Percentiles rank a stretch among this genome's conserved stretches.
These are phyloP conservation scores for Mycena albidolilacea DNA, from an alignment of 768 basidiomycete genomes.

Conservation along the genomic window DNA sequence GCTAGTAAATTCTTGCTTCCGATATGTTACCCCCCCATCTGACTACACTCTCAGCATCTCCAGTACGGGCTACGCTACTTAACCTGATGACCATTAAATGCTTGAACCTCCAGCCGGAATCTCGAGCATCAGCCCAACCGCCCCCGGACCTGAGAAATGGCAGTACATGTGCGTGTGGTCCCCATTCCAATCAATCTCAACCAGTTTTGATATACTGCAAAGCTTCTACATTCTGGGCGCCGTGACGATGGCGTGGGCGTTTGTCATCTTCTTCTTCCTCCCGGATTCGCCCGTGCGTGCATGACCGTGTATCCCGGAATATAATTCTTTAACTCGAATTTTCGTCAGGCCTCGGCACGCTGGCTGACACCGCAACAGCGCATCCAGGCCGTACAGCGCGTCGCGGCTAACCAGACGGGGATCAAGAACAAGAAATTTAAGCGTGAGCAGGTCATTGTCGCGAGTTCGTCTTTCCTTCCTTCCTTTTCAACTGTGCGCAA, in stretches of 20 bases:
- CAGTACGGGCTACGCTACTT: constrained; percentile 12
- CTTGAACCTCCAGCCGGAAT: constrained; percentile 34
- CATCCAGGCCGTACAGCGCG: constrained; percentile 41
- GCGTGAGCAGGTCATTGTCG: constrained; percentile 34
- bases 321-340: background rate
- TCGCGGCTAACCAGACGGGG: constrained; percentile 44
- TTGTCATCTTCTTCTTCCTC: constrained; percentile 38
- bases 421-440: constrained; percentile 46
- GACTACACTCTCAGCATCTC: constrained; percentile 22
- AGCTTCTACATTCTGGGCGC: constrained; percentile 42
- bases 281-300: constrained; percentile 38
- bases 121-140: constrained; percentile 32
- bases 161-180: constrained; percentile 34
- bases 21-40: background rate
- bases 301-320: background rate
- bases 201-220: background rate
- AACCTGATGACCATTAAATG: background rate
- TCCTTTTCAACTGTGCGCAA: background rate
- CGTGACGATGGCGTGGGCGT: constrained; percentile 37
- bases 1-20: constrained; percentile 21
- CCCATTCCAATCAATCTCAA: background rate
- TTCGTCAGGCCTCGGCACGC: constrained; percentile 29
- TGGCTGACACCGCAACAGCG: constrained; percentile 37
- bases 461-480: constrained; percentile 16
- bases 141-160: constrained; percentile 35